Base-by-base conservation (phyloP, 768 basidiomycete species). In the Rhodotorula graminis region DNA sequence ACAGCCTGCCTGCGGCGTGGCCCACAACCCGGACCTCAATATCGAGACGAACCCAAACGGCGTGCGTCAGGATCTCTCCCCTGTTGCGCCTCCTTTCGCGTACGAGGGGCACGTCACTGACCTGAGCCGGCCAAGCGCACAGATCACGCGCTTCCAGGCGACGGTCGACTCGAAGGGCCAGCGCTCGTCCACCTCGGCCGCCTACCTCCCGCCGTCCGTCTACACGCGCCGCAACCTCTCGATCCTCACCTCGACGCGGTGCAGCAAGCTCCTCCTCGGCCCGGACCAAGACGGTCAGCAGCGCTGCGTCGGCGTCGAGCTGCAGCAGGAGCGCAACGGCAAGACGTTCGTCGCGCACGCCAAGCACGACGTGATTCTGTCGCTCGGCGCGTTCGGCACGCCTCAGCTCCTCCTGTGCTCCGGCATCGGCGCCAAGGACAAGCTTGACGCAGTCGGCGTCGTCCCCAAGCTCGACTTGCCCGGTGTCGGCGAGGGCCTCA, bases 401-500 rank as follows among this genome's bases (percentile, higher is more conserved):
- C 75, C 75, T 23, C 75, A 76, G 55, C 62, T 76, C 27, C 60
- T 76, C 31, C 69, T 65, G 25, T 49, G 47, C 31, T 49, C 42
- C 16, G 75, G 75, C 3, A 62, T 76, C 59, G 75, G 75, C 0
- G 7, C 56, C 27, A 56, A 49, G 46, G 57, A 40, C 40, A 69
- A 64, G 57, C 67, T 76, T 3, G 62, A 29, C 37, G 46, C 61
- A n/a, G 69, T 56, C 3, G 69, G 71, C 5, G 69, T 71, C 11
- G 21, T 64, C 40, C 3, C 10, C 25, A n/a, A 61, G 23, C 55
- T 76, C 47, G 81, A 84, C 46, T 74, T 84, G 0, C 82, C 82
- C 5, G 80, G 78, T 33, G 84, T 85, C 40, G 84, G 84, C 3
- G 78, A 81, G 67, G 82, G 83, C 67, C 76, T 85, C 29, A 82